Base-by-base conservation (phyloP, 352 stramenopile species). In the Phytophthora syringae region DNA sequence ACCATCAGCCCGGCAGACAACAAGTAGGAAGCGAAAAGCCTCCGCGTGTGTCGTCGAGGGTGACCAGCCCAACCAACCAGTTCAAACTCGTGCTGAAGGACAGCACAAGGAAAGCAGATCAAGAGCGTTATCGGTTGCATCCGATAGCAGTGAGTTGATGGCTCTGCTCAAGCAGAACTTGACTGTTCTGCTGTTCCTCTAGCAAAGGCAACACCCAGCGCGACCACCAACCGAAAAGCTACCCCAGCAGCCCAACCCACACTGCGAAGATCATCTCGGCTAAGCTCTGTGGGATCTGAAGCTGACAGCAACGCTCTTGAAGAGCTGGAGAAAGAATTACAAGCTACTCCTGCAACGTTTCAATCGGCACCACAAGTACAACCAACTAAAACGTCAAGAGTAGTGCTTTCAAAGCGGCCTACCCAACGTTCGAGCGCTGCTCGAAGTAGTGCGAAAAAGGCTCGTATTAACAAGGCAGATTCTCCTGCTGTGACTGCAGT, bases 141-240 rank as follows among this genome's bases (percentile, higher is more conserved):
- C 68, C 6, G 64, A 77, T 34, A 76, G 61, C 51, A 77, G 72
- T 47, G 63, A 71, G 22, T 51, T 69, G 1, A 61, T 81, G 25
- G 62, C 52, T 10, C 72, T 80, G 27, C 53, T 81, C 27, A 86
- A 53, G 64, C 57, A 11, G 64, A 83, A 48, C 47, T 83, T 15
- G 44, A 57, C 16, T 36, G 36, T 49, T 53, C 43, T 54, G 22
- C 44, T 21, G 37, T 37, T 16, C 47, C 20, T 15, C 3, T 42
- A 56, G 10, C 30, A 15, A 27, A 32, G 11, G 18, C 21, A 40
- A 18, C 42, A 47, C 22, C 34, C 13, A 42, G 44, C 5, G 7
- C 40, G 25, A 36, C 39, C 10, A 64, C 43, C 13, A 25, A 3
- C 36, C 18, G 15, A 57, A 40, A 34, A 45, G 39, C 4, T 37